Evolutionary conservation across 371 early-diverging fungal species (phyloP), one percentile per base, ranked within the genome.

Genomic region (Mucor indicus): DNA sequence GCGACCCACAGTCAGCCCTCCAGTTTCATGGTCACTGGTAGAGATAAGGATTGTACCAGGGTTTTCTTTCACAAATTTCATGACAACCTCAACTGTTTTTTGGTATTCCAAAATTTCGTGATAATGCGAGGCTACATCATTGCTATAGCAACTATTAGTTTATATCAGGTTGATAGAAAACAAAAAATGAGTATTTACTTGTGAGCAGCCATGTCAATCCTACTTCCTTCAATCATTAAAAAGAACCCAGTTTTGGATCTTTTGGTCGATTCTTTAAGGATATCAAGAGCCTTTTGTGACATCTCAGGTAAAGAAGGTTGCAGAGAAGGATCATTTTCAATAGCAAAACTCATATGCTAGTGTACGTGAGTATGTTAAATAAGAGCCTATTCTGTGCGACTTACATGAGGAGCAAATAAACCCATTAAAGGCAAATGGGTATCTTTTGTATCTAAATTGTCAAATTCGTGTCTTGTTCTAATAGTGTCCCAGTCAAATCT

Each of bases 11-110:
- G 92, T 83, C 23, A 94, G 67, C 0, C 95, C 96, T 2, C 98
- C 98, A 0, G 97, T 96, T 67, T 98, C 98, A 60, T 97, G 98
- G 66, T 97, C 96, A 40, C 84, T 85, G 5, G 77, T 77, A 21
- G 93, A 91, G 22, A 95, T 87, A 75, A 95, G 57, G 4, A 95
- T 72, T 0, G 95, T 92, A 31, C 81, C 80, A 5, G 90, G 88
- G 48, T 93, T 71, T 1, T 60, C 27, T 21, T 83, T 67, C 4
- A 94, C 89, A 66, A 83, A 98, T 1, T 75, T 48, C 39, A 82
- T 84, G 22, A 92, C 93, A 5, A 64, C 64, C 1, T 50, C 58
- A 2, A 95, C 73, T 0, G 92, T 79, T 17, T 84, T 71, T 53
- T 96, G 85, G 67, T 95, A 98, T 38, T 86, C 89, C 9, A 93